Evolutionary conservation across 495 filamentous ascomycete species (phyloP).

Genomic region (Aspergillus bertholletiae): DNA sequence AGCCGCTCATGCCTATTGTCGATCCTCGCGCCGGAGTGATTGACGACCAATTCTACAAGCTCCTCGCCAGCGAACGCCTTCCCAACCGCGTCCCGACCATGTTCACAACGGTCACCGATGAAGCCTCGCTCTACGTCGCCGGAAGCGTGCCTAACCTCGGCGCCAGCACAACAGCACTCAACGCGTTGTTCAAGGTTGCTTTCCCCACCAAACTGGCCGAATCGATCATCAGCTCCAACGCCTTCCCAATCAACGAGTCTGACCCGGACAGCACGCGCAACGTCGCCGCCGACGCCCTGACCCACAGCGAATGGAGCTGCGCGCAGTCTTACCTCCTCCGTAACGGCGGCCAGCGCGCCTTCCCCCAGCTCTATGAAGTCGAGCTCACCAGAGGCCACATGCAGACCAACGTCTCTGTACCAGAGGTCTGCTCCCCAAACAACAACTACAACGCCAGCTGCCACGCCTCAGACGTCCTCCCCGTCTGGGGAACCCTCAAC

Average conservation of each 20-base stretch:
- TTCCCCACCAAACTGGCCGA: constrained; percentile 15
- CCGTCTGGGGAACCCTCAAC: constrained; percentile 29
- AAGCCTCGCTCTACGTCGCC: constrained; percentile 21
- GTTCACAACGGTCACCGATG: constrained; percentile 26
- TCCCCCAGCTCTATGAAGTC: constrained; percentile 23
- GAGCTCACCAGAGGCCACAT: constrained; percentile 24
- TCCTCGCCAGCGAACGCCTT: constrained; percentile 14
- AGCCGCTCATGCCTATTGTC: constrained; percentile 27
- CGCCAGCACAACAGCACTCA: constrained; percentile 8
- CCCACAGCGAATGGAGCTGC: constrained; percentile 27
- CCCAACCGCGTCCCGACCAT: constrained; percentile 26
- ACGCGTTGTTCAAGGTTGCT: constrained; percentile 11
- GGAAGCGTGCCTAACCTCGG: constrained; percentile 14
- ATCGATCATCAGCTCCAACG: constrained; percentile 13
- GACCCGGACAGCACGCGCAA: constrained; percentile 21
- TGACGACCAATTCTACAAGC: constrained; percentile 28
- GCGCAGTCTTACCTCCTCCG: constrained; percentile 24
- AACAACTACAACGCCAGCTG: constrained; percentile 27
- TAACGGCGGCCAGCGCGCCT: constrained; percentile 2
- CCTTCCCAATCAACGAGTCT: constrained; percentile 12
- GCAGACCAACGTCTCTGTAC: constrained; percentile 13
- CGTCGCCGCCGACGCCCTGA: constrained; percentile 14
- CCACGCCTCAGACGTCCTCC: constrained; percentile 27
- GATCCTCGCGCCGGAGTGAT: constrained; percentile 24
- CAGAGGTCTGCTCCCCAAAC: constrained; percentile 27